phyloP scores from a whole-genome alignment of 352 stramenopile species.

The Pythium pyrilobum region DNA sequence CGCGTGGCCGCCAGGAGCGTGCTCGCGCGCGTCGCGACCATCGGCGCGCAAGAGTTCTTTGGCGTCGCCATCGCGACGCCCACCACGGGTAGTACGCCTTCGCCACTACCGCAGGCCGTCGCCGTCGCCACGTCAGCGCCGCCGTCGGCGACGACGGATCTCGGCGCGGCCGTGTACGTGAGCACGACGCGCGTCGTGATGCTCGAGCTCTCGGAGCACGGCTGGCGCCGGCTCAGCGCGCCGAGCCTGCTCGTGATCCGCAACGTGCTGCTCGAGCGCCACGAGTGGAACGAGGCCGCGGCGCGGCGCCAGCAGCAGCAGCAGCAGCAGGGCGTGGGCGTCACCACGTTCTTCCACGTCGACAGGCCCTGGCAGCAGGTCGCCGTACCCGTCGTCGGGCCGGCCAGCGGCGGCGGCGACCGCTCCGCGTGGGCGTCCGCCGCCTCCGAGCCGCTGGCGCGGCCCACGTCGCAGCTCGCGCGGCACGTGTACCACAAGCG shows the following conservation, averaged over 20 bases:
- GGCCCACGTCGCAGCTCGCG: constrained; percentile 35
- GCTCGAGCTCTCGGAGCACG: constrained; percentile 59
- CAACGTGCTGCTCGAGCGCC: constrained; percentile 44
- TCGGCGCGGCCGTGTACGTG: constrained; percentile 50
- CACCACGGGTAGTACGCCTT: constrained; percentile 16
- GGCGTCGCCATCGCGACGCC: constrained; percentile 37
- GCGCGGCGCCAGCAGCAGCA: constrained; percentile 30
- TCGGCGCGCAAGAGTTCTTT: constrained; percentile 67
- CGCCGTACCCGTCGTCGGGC: background rate
- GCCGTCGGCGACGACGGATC: constrained; percentile 10
- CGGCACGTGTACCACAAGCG: constrained; percentile 51
- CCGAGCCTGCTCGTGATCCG: constrained; percentile 40
- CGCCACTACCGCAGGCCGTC: background rate
- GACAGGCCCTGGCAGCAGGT: constrained; percentile 53
- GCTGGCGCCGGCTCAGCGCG: constrained; percentile 45
- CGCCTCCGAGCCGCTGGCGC: background rate
- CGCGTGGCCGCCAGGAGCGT: constrained; percentile 11
- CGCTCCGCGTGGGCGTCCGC: background rate
- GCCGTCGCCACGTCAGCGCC: background rate
- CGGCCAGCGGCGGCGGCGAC: background rate
- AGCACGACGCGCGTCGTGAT: constrained; percentile 51
- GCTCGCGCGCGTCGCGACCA: constrained; percentile 63
- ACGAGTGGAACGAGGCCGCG: constrained; percentile 46
- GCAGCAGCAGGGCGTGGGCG: background rate
- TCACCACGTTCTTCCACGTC: constrained; percentile 23